A percentile compares a stretch with the other conserved stretches of the same genome.
Evolutionary conservation across 2,329 filamentous ascomycete genomes (phyloP).

Genomic region (Colletotrichum musicola): DNA sequence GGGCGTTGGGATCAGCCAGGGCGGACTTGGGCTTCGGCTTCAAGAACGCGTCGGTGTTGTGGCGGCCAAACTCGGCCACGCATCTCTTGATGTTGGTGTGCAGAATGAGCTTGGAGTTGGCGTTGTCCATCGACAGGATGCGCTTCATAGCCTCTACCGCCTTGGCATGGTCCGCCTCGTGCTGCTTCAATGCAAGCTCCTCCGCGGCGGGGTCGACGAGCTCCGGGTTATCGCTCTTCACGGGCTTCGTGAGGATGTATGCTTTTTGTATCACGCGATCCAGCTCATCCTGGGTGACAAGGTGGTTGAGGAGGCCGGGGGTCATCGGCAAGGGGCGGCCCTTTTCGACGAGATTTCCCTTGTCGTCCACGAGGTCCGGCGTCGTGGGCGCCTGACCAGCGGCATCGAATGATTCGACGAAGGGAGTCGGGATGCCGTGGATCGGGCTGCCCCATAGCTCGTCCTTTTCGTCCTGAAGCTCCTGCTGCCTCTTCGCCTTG

Average conservation of each 20-base stretch:
- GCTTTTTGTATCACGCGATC: conserved; percentile 75
- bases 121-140: conserved; percentile 83
- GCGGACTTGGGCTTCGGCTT: conserved; percentile 69
- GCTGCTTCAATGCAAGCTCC: conserved; percentile 52
- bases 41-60: conserved; percentile 83
- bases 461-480: conserved; percentile 74
- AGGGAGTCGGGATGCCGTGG: conserved; percentile 82
- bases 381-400: conserved; percentile 62
- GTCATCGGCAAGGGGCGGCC: conserved; percentile 60
- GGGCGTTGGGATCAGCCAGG: conserved; percentile 53
- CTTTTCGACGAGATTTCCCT: conserved; percentile 56
- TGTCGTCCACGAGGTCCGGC: conserved; percentile 52
- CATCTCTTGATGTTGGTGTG: conserved; percentile 88
- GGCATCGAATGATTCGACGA: conserved; percentile 83
- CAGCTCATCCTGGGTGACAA: conserved; percentile 77
- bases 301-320: conserved; percentile 78
- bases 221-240: conserved; percentile 50
- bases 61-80: conserved; percentile 88
- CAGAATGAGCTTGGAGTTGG: conserved; percentile 81
- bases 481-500: conserved; percentile 81
- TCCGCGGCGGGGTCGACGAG: conserved; percentile 56
- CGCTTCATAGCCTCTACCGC: conserved; percentile 82
- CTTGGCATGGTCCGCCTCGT: conserved; percentile 71
- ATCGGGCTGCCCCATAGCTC: conserved; percentile 81
- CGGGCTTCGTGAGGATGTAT: conserved; percentile 74